Percentiles rank a stretch among this genome's conserved stretches.
phyloP scores from a whole-genome alignment of 106 monocot genomes.

The Agapanthus africanus region DNA sequence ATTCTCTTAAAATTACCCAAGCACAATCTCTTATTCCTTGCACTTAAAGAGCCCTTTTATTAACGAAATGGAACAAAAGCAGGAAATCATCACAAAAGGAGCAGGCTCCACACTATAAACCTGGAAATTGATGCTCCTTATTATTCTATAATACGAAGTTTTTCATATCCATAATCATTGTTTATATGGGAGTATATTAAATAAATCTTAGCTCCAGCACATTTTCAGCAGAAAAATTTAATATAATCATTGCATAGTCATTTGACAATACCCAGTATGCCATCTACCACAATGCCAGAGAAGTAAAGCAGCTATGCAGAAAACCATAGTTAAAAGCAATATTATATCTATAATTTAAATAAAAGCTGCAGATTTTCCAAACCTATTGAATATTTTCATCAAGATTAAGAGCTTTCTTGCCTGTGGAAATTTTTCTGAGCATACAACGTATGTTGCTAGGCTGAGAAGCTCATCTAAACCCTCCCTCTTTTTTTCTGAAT shows the following conservation, averaged over 20 bases:
- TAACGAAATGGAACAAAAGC: too few species aligned
- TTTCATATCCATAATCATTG: too few species aligned
- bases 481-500: slow-evolving; percentile 78
- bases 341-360: background rate
- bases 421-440: slow-evolving; percentile 88
- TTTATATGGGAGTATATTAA: too few species aligned
- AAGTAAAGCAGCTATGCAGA: background rate
- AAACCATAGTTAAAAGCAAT: background rate
- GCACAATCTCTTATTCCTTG: background rate
- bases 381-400: background rate
- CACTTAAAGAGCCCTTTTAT: too few species aligned
- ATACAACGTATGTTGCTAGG: slow-evolving; percentile 74
- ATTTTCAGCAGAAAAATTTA: background rate
- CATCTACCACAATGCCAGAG: background rate
- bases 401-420: slow-evolving; percentile 16
- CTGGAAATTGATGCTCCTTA: background rate
- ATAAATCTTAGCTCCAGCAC: background rate
- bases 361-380: background rate
- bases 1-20: background rate
- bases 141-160: too few species aligned
- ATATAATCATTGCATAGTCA: background rate
- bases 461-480: slow-evolving; percentile 80
- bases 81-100: too few species aligned
- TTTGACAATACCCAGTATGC: background rate
- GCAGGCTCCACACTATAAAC: background rate